Evolutionary conservation across 495 filamentous ascomycete genomes (phyloP), one percentile per base, ranked within the genome.

Genomic region (Xylaria castorea): DNA sequence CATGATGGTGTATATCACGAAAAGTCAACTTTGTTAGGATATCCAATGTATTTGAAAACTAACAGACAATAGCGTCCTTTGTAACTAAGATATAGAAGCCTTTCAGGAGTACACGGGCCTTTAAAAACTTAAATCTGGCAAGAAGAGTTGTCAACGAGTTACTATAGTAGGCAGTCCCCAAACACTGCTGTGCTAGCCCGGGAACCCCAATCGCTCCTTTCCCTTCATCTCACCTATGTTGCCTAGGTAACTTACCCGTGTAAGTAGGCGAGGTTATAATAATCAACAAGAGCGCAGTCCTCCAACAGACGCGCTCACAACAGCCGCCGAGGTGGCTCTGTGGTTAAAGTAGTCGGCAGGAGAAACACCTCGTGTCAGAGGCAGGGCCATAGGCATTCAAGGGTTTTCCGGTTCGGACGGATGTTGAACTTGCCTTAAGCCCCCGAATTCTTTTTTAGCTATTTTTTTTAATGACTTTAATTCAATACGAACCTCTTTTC

Each of bases 311-410:
- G 3, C 25, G 22, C 48, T n/a, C 48, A 51, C n/a, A 25, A 25
- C 18, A 51, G 11, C 51, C 25, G 16, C 51, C 51, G 30, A 0
- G 25, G 51, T 55, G 25, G 22, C 11, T 30, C 3, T 30, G 51
- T 55, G 25, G 48, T n/a, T 51, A 51, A 51, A 51, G 48, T 51
- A 51, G 48, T 30, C 51, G 51, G 12, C 51, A 55, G 51, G 51
- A 30, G 11, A 55, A 55, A 55, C 25, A 4, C 8, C 25, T 55
- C 30, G 51, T 55, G 51, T 55, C 51, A 55, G 25, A 30, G 51
- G 51, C 51, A 55, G 51, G 51, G 51, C 25, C 25, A 57, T 57
- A 57, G 53, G 53, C 53, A 57, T 57, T 57, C 51, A 55, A 30
- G 51, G 25, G 51, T 55, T 55, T 55, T 55, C 51, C 51, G 25